Percentiles rank a stretch among this genome's conserved stretches.
phyloP scores from a whole-genome alignment of 345 rosid genomes.

The Microcos paniculata region DNA sequence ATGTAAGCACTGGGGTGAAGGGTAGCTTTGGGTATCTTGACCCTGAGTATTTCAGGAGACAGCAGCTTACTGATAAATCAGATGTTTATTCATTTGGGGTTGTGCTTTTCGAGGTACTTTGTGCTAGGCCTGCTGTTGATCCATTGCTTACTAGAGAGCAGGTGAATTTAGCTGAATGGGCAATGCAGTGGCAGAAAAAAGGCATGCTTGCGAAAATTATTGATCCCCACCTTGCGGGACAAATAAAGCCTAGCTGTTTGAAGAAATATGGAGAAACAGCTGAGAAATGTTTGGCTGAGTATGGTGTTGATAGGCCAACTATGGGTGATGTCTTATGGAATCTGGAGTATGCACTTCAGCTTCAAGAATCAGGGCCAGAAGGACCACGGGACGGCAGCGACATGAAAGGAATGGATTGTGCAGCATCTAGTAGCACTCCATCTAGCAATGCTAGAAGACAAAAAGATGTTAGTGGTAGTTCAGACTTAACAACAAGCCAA shows the following conservation, averaged over 20 bases:
- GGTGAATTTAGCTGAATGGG: slow-evolving; percentile 97
- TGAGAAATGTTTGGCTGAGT: slow-evolving; percentile 94
- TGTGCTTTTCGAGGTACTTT: slow-evolving; percentile 87
- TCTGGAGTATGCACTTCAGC: slow-evolving; percentile 73
- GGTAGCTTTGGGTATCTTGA: slow-evolving; percentile 98
- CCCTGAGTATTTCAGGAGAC: slow-evolving; percentile 94
- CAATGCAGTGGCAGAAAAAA: slow-evolving; percentile 90
- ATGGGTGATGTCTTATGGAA: slow-evolving; percentile 98
- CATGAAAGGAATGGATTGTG: slow-evolving; percentile 5
- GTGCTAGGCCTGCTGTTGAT: slow-evolving; percentile 94
- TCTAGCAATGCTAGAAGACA: slow-evolving; percentile 25
- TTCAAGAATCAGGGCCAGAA: slow-evolving; percentile 59
- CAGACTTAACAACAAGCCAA: slow-evolving; percentile 57
- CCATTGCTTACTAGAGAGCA: slow-evolving; percentile 92
- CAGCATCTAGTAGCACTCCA: slow-evolving; percentile 25
- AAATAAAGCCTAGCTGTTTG: slow-evolving; percentile 63
- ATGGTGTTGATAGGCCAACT: slow-evolving; percentile 88
- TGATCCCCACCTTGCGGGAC: slow-evolving; percentile 65
- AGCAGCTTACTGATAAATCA: slow-evolving; percentile 92
- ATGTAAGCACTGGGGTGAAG: slow-evolving; percentile 93
- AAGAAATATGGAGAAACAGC: slow-evolving; percentile 90
- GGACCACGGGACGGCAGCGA: slow-evolving; percentile 34
- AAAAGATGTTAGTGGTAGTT: slow-evolving; percentile 41
- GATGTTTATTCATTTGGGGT: slow-evolving; percentile 96
- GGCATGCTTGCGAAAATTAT: slow-evolving; percentile 73